Conservation (phyloP, 345 rosid genomes). For the Euphorbia tirucalli region DNA sequence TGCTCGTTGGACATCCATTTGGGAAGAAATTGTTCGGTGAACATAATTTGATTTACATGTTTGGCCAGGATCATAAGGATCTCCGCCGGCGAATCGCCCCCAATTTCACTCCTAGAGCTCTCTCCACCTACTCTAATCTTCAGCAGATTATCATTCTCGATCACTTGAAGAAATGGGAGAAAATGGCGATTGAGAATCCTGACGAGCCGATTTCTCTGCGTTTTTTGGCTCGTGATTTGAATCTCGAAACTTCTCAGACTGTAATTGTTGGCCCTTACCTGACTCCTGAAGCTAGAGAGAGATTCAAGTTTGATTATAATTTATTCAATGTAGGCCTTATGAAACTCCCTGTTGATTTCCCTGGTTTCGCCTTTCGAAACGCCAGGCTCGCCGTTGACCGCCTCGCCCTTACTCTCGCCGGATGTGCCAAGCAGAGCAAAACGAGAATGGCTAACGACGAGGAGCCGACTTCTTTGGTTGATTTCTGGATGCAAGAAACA, state of each 20-base stretch:
- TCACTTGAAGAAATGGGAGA: conserved; percentile 58
- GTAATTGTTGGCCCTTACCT: conserved; percentile 79
- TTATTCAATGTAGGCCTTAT: conserved; percentile 70
- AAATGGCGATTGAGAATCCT: conserved; percentile 12
- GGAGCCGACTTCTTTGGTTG: conserved; percentile 68
- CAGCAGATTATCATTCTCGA: conserved; percentile 66
- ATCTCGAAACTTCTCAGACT: conserved; percentile 84
- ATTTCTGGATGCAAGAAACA: conserved; percentile 78
- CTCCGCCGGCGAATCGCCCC: conserved; percentile 82
- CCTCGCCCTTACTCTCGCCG: conserved; percentile 39
- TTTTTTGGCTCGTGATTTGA: conserved; percentile 58
- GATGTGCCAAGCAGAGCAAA: conserved; percentile 50
- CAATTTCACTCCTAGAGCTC: conserved; percentile 70
- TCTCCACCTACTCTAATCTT: conserved; percentile 57
- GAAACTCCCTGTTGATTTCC: conserved; percentile 69
- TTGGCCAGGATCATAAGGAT: conserved; percentile 78
- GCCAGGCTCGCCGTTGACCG: conserved; percentile 71
- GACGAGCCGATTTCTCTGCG: conserved; percentile 39
- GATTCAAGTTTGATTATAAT: conserved; percentile 59
- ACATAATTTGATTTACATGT: conserved; percentile 77
- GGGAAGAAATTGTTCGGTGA: conserved; percentile 87
- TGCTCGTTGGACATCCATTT: conserved; percentile 74
- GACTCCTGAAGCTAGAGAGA: conserved; percentile 26
- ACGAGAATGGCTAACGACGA: conserved; percentile 42
- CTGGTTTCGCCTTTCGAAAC: conserved; percentile 62